Conservation (phyloP, 352 stramenopile species). For the Blastocystis sp. region DNA sequence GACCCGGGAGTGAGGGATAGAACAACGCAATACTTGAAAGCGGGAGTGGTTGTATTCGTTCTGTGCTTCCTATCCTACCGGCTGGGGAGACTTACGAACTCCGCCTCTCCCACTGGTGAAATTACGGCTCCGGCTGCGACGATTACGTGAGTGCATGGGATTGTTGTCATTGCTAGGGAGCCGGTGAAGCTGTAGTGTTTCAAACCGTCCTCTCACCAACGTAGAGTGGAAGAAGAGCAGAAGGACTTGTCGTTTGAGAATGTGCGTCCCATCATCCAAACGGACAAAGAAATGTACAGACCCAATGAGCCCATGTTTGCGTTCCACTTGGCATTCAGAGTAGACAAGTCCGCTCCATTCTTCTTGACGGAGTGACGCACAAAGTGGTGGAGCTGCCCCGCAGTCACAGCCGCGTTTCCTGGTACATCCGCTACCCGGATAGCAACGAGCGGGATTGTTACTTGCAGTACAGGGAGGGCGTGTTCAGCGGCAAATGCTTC, state of each 20-base stretch:
- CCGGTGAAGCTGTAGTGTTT: background rate
- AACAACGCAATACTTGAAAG: background rate
- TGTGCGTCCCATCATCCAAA: constrained; percentile 33
- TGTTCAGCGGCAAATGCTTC: background rate
- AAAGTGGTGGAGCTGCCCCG: background rate
- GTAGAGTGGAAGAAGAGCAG: background rate
- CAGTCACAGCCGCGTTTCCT: background rate
- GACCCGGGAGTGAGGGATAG: background rate
- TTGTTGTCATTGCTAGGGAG: background rate
- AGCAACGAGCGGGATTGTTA: background rate
- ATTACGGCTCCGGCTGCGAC: no score
- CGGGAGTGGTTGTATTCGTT: background rate
- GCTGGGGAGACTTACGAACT: background rate
- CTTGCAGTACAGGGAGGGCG: background rate
- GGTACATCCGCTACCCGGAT: background rate
- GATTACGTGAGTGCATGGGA: no score
- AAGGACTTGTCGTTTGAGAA: background rate
- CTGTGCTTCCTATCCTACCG: background rate
- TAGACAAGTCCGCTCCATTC: background rate
- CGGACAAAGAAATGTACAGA: constrained; percentile 26
- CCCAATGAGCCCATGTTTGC: background rate
- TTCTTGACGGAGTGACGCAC: background rate
- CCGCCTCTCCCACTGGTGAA: no score
- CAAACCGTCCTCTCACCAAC: background rate
- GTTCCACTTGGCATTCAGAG: background rate